Conservation (phyloP, 768 basidiomycete species). For the Pleurotus sapidus region DNA sequence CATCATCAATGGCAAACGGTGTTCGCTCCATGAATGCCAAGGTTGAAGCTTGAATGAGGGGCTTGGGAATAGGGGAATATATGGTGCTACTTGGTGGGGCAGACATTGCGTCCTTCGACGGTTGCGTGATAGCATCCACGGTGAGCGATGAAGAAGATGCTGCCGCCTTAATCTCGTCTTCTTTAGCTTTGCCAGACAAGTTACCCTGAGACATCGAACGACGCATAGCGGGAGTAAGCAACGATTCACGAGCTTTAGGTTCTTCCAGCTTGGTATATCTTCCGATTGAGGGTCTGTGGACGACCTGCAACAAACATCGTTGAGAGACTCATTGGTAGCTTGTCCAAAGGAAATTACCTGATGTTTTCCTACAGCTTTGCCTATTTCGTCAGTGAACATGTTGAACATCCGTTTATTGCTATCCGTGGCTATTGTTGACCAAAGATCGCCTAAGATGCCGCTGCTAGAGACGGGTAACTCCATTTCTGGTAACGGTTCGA, state of each 20-base stretch:
- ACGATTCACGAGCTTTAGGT: conserved; percentile 83
- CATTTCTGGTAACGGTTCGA: conserved; percentile 67
- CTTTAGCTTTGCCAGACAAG: conserved; percentile 31
- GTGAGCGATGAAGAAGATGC: conserved; percentile 50
- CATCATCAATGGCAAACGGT: conserved; percentile 96
- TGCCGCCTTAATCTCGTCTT: conserved; percentile 23
- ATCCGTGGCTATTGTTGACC: conserved; percentile 87
- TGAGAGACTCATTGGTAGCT: conserved; percentile 1
- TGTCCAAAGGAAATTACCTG: conserved; percentile 42
- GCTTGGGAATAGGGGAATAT: conserved; percentile 45
- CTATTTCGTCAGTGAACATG: conserved; percentile 90
- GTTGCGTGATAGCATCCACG: conserved; percentile 38
- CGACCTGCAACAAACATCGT: conserved; percentile 40
- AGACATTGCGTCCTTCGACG: conserved; percentile 21
- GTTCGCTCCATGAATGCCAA: conserved; percentile 89
- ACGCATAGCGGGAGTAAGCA: conserved; percentile 71
- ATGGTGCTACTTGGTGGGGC: conserved; percentile 34
- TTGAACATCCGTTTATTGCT: conserved; percentile 94
- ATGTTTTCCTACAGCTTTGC: conserved; percentile 92
- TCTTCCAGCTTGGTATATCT: conserved; percentile 83
- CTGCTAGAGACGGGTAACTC: conserved; percentile 58
- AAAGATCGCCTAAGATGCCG: conserved; percentile 77
- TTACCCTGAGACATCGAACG: conserved; percentile 56
- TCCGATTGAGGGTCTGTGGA: conserved; percentile 81
- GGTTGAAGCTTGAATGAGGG: conserved; percentile 72